These are phyloP conservation scores for Populus tomentosa DNA, from an alignment of 441 rosid species.

Conservation along the genomic window DNA sequence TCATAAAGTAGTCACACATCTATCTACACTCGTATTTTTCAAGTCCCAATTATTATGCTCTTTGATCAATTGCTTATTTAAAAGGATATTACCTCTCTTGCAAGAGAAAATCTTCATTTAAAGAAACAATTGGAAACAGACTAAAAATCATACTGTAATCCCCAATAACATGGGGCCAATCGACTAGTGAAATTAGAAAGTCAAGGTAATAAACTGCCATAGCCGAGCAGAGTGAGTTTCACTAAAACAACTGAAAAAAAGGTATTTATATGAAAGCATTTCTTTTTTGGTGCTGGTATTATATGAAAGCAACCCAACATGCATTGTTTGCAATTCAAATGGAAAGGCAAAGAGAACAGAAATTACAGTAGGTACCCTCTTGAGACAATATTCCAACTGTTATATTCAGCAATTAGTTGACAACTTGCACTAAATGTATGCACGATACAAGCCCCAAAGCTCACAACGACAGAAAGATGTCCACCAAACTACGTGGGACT, in stretches of 20 bases:
- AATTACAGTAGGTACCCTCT: neutral
- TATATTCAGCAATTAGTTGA: slow-evolving; percentile 2
- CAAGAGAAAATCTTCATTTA: neutral
- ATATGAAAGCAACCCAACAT: neutral
- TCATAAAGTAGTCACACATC: too few species aligned
- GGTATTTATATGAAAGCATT: neutral
- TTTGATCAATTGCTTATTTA: neutral
- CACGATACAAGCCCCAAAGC: neutral
- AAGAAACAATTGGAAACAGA: neutral
- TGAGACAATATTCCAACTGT: neutral
- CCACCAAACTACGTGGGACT: neutral
- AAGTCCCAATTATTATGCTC: neutral
- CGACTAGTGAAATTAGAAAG: neutral
- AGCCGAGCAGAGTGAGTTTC: neutral
- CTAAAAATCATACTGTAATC: neutral
- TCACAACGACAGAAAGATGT: neutral
- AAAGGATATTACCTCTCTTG: neutral
- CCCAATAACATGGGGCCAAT: neutral
- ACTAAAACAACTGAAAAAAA: neutral
- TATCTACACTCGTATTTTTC: neutral
- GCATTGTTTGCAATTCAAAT: too few species aligned
- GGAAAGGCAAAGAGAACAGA: neutral
- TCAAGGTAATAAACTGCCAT: slow-evolving; percentile 1
- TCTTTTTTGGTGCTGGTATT: neutral
- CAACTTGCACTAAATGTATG: neutral